These are phyloP conservation scores for Mariannaea elegans DNA, from an alignment of 2,329 filamentous ascomycete species.

Conservation along the genomic window DNA sequence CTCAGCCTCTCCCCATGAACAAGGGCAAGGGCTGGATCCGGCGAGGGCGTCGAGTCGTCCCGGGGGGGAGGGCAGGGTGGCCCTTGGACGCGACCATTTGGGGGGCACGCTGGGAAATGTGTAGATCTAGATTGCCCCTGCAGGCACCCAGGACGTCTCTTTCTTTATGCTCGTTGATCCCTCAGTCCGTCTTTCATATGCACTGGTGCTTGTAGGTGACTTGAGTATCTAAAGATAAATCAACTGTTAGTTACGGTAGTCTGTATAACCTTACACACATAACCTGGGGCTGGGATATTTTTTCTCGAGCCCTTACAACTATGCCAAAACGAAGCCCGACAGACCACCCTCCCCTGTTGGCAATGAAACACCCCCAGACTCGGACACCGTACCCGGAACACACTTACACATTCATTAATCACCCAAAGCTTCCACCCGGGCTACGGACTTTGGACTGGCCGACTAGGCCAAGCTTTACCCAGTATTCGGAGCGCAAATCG, in stretches of 20 bases:
- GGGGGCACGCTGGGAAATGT: background rate
- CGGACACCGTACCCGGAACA: slow-evolving; percentile 9
- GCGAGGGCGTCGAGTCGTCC: background rate
- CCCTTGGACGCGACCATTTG: background rate
- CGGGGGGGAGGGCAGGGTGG: background rate
- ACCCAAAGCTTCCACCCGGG: too few relatives aligned
- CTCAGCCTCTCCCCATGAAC: slow-evolving; percentile 14
- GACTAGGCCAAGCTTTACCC: too few relatives aligned
- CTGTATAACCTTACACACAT: background rate
- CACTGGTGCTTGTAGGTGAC: background rate
- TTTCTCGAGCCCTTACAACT: background rate
- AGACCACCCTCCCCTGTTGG: background rate
- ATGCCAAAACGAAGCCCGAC: background rate
- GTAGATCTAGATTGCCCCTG: slow-evolving; percentile 17
- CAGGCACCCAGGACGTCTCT: slow-evolving; percentile 8
- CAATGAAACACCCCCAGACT: background rate
- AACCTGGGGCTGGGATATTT: background rate
- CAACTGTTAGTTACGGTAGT: background rate
- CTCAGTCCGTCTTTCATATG: background rate
- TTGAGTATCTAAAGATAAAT: background rate
- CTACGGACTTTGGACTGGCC: too few relatives aligned
- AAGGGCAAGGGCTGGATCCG: slow-evolving; percentile 12
- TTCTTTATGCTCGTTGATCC: background rate
- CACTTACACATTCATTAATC: background rate
- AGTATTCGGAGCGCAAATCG: too few relatives aligned